Percentiles rank a stretch among this genome's conserved stretches.
Conservation (phyloP, 805 yeast species). For the Wilhelminamyces savonicus region DNA sequence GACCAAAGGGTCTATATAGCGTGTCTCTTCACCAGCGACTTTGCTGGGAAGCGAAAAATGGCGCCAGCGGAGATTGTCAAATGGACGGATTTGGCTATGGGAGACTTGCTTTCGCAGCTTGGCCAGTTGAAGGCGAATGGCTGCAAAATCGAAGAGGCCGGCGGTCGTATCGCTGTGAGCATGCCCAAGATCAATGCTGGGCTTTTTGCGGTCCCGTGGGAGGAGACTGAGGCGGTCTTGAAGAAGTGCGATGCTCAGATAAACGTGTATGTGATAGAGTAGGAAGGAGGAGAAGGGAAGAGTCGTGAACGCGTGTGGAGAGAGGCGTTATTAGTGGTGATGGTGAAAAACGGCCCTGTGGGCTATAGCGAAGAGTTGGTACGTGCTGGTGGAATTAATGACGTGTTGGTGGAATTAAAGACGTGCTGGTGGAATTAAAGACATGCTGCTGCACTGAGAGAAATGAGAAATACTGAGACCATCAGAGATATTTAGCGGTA, state of each 20-base stretch:
- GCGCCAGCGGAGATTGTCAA: slow-evolving; percentile 40
- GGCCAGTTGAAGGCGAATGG: background rate
- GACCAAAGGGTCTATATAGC: slow-evolving; percentile 43
- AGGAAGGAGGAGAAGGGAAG: too few species aligned
- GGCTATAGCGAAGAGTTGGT: too few species aligned
- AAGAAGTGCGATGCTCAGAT: slow-evolving; percentile 20
- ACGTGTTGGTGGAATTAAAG: too few species aligned
- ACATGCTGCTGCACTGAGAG: too few species aligned
- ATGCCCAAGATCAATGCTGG: slow-evolving; percentile 84
- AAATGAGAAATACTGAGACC: too few species aligned
- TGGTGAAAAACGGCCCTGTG: too few species aligned
- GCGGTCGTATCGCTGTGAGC: slow-evolving; percentile 26
- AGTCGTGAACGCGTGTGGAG: too few species aligned
- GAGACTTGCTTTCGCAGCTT: slow-evolving; percentile 38
- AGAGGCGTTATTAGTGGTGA: too few species aligned
- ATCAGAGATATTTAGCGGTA: too few species aligned
- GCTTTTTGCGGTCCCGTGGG: slow-evolving; percentile 77
- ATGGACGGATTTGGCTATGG: slow-evolving; percentile 46
- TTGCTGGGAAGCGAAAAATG: slow-evolving; percentile 38
- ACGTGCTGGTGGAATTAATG: too few species aligned
- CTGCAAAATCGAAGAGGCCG: slow-evolving; percentile 5
- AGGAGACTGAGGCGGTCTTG: slow-evolving; percentile 51
- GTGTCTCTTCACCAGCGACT: slow-evolving; percentile 67
- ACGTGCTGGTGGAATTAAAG: too few species aligned
- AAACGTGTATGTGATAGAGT: slow-evolving; percentile 42